Conservation (phyloP, 129 eudicot genomes). For the Heracleum sosnowskyi region DNA sequence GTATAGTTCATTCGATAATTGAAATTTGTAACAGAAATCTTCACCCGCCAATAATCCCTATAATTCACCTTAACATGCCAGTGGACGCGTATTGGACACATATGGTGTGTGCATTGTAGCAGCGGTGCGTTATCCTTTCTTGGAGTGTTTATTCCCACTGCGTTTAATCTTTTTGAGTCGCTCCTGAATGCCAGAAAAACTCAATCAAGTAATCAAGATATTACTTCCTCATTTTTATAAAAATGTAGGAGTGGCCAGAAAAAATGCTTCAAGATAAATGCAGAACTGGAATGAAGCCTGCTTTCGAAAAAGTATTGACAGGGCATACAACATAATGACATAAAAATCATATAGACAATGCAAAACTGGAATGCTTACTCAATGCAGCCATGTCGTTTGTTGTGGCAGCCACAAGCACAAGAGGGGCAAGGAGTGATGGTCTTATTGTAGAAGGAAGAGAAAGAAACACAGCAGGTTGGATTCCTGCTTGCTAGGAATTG, state of each 20-base stretch:
- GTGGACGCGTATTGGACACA: constrained; percentile 86
- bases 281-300: not conserved
- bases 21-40: constrained; percentile 69
- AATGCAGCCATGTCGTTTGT: constrained; percentile 50
- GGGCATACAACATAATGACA: not conserved
- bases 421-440: constrained; percentile 79
- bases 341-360: not conserved
- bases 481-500: constrained; percentile 50
- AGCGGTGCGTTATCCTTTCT: constrained; percentile 59
- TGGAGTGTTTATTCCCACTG: constrained; percentile 56
- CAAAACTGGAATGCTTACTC: constrained; percentile 31
- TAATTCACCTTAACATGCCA: constrained; percentile 84
- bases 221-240: not conserved
- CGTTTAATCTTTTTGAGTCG: constrained; percentile 40
- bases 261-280: not conserved
- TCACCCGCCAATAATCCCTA: constrained; percentile 76
- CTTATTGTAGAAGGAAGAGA: constrained; percentile 70
- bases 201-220: not conserved
- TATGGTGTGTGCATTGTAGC: constrained; percentile 81
- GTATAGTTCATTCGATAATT: constrained; percentile 67
- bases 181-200: constrained; percentile 32
- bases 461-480: constrained; percentile 71
- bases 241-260: not conserved
- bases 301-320: not conserved
- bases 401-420: constrained; percentile 76